phyloP scores from a whole-genome alignment of 1,284 basidiomycete genomes.

The Rhodotorula sp. region DNA sequence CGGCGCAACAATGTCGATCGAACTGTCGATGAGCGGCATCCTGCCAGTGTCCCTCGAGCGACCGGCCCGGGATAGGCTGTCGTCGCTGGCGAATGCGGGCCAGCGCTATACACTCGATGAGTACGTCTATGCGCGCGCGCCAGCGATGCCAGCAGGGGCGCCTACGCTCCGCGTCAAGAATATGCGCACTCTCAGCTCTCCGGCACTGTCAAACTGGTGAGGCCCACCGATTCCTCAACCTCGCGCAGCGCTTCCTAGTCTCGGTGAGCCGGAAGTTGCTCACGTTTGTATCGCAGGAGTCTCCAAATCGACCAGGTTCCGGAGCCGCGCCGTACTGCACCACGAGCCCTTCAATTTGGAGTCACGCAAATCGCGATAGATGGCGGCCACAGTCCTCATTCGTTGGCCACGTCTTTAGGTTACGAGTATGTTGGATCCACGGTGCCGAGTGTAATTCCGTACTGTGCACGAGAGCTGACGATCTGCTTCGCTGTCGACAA shows the following conservation, averaged over 20 bases:
- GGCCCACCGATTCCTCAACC: too few species aligned
- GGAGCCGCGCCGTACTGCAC: slow-evolving; percentile 20
- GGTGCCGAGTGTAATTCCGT: fast-evolving
- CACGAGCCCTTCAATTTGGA: slow-evolving; percentile 22
- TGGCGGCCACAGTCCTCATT: slow-evolving; percentile 17
- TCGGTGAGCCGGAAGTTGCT: background rate
- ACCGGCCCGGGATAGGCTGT: slow-evolving; percentile 10
- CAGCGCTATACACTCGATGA: slow-evolving; percentile 14
- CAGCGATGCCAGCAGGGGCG: background rate
- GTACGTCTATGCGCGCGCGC: background rate
- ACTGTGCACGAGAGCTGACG: background rate
- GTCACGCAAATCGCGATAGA: slow-evolving; percentile 27
- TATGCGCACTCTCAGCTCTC: slow-evolving; percentile 1
- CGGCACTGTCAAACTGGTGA: background rate
- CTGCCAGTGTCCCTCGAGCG: slow-evolving; percentile 8
- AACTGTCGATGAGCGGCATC: slow-evolving; percentile 26
- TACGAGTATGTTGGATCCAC: slow-evolving; percentile 11
- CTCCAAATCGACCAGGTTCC: slow-evolving; percentile 21
- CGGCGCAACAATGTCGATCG: slow-evolving; percentile 24
- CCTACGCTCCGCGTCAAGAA: slow-evolving; percentile 10
- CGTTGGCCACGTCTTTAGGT: slow-evolving; percentile 22
- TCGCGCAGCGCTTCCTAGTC: too few species aligned
- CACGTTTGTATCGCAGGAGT: background rate
- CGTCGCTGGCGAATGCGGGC: slow-evolving; percentile 4
- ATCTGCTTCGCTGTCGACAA: background rate